Evolutionary conservation across 2,329 filamentous ascomycete genomes (phyloP).

Genomic region (Botrytis fragariae): DNA sequence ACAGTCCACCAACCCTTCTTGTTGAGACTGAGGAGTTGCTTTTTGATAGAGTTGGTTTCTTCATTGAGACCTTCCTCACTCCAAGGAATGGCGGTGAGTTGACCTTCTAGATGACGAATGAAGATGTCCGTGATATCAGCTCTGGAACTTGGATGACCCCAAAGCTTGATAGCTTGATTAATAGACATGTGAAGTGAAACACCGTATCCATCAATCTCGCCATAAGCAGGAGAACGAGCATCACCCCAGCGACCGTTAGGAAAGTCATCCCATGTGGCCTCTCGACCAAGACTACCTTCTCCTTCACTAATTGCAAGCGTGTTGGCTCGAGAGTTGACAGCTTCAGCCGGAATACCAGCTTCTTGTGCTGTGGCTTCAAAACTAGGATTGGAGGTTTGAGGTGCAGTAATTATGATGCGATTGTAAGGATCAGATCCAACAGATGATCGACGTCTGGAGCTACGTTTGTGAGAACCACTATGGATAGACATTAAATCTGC

Average conservation of each 20-base stretch:
- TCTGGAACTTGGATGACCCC: slow-evolving; percentile 71
- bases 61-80: slow-evolving; percentile 83
- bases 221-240: slow-evolving; percentile 86
- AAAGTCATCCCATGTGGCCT: slow-evolving; percentile 98
- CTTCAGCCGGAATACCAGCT: slow-evolving; percentile 70
- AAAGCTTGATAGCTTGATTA: slow-evolving; percentile 77
- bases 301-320: slow-evolving; percentile 93
- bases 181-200: slow-evolving; percentile 90
- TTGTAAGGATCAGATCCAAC: slow-evolving; percentile 85
- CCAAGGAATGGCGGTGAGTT: slow-evolving; percentile 83
- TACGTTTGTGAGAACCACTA: slow-evolving; percentile 18
- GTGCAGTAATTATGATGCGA: slow-evolving; percentile 74
- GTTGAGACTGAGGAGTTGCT: slow-evolving; percentile 74
- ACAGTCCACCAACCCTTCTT: slow-evolving; percentile 90
- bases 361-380: slow-evolving; percentile 74
- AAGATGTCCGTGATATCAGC: slow-evolving; percentile 80
- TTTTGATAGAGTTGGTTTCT: slow-evolving; percentile 79
- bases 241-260: slow-evolving; percentile 96
- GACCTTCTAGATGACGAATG: slow-evolving; percentile 73
- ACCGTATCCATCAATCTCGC: slow-evolving; percentile 97
- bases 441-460: slow-evolving; percentile 44
- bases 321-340: slow-evolving; percentile 75
- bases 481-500: slow-evolving; percentile 35
- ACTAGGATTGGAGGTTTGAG: slow-evolving; percentile 56
- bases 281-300: slow-evolving; percentile 80